Evolutionary conservation across 768 basidiomycete species (phyloP), one percentile per base, ranked within the genome.

Genomic region (Hemileccinum rubropunctum): DNA sequence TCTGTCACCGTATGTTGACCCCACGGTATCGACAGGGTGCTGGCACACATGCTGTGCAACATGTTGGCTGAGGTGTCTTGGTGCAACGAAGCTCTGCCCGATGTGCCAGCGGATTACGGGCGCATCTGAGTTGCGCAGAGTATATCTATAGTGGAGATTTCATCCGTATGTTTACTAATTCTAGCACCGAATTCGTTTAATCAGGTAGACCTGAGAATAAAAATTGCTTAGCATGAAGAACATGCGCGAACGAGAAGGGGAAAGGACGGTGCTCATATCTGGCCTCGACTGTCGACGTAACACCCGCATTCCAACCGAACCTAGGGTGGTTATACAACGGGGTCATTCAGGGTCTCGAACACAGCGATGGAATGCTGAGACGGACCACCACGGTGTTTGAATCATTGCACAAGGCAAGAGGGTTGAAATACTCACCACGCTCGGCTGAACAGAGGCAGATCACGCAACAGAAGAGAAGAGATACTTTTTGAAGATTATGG

Each of bases 31-130:
- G 13, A 89, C 87, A 0, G 88, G 88, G 7, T 92, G 89, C 64
- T 92, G 90, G 90, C 89, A 92, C 61, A 87, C 87, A 0, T 91
- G 86, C 56, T 92, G 89, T 62, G 74, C 82, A 38, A 82, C 82
- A 59, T 92, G 89, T 65, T 92, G 89, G 89, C 67, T 92, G 30
- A 81, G 82, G n/a, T 91, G 90, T 65, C 74, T 92, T 37, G 86
- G 86, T 18, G 81, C 87, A 11, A 91, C 88, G 7, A 88, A 84
- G 61, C 75, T 91, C 14, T 92, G 89, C 63, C 89, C 89, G 0
- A 91, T 91, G 56, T 92, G 89, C 74, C 90, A 91, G 67, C 80
- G 90, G 43, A 92, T 92, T 48, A 91, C 89, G 23, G 75, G 76
- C 3, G 87, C 87, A 8, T 72, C 75, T n/a, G 88, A 91, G 56